phyloP scores from a whole-genome alignment of 805 yeast genomes.

The Torulaspora maleeae region DNA sequence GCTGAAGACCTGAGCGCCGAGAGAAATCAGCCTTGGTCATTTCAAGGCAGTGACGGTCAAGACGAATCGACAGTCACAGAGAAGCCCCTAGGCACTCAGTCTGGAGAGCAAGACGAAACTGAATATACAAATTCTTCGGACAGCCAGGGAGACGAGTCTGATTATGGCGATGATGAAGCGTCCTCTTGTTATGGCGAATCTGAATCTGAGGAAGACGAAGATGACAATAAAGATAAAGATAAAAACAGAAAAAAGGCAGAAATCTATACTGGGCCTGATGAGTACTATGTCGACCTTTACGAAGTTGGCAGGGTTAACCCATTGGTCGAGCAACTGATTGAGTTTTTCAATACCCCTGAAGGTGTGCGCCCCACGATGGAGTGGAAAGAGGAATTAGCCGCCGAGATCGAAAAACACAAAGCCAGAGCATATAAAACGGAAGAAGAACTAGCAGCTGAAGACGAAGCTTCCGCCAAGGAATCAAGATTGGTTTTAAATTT shows the following conservation, averaged over 20 bases:
- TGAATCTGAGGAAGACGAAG: background rate
- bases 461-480: background rate
- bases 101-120: background rate
- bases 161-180: background rate
- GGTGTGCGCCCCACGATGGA: background rate
- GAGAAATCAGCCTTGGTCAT: no score
- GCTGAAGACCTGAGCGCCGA: no score
- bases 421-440: background rate
- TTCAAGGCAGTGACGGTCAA: no score
- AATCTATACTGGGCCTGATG: background rate
- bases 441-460: background rate
- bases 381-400: background rate
- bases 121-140: background rate
- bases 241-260: background rate
- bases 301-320: slow-evolving; percentile 7
- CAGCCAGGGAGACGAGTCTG: background rate
- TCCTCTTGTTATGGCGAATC: background rate
- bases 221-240: background rate
- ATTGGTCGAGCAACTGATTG: slow-evolving; percentile 7
- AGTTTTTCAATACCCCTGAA: background rate
- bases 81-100: background rate
- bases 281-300: slow-evolving; percentile 4
- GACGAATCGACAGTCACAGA: background rate
- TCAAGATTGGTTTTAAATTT: no score
- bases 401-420: background rate